Evolutionary conservation across 108 stramenopile species (phyloP), one percentile per base, ranked within the genome.

Genomic region (Chaetoceros tenuissimus): DNA sequence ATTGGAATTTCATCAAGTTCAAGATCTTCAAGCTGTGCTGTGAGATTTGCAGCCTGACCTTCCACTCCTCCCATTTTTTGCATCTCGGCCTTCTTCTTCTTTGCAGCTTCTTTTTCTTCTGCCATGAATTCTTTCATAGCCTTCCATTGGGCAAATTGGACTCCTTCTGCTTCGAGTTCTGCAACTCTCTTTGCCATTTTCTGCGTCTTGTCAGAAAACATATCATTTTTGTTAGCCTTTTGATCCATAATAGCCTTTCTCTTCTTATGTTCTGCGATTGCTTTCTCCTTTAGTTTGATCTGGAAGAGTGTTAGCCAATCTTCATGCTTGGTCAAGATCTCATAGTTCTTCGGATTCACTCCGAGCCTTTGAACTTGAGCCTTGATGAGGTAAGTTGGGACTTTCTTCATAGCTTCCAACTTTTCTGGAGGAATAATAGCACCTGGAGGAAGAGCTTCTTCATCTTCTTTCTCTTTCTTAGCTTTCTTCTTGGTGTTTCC

Each of bases 81-180:
- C 62, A 72, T 56, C 24, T 57, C 58, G 18, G 67, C 73, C 31
- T 84, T 80, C 31, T 70, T 74, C 47, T 79, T 74, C 59, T 77
- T 83, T 2, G 71, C 81, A 20, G 72, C 85, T 34, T 69, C 85
- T 40, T 68, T 72, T 49, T 92, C 85, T 8, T 74, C 73, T 19
- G 74, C 67, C 65, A 68, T 64, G 57, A 92, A 79, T 53, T 94
- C 85, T 64, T 91, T 75, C 65, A 96, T 75, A 20, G 89, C 92
- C 65, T 92, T 82, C 57, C 81, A 87, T 24, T 74, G 69, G 19
- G 89, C 89, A 82, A 84, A 94, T 49, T 66, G 60, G 3, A 78
- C 92, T 20, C 92, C 92, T 58, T 85, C 70, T 34, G 81, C 83
- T 51, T 89, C 85, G 31, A 94, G 59, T 56, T 90, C 88, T 43